Evolutionary conservation across 352 stramenopile genomes (phyloP), one percentile per base, ranked within the genome.

Genomic region (Thalassiosira exigua): DNA sequence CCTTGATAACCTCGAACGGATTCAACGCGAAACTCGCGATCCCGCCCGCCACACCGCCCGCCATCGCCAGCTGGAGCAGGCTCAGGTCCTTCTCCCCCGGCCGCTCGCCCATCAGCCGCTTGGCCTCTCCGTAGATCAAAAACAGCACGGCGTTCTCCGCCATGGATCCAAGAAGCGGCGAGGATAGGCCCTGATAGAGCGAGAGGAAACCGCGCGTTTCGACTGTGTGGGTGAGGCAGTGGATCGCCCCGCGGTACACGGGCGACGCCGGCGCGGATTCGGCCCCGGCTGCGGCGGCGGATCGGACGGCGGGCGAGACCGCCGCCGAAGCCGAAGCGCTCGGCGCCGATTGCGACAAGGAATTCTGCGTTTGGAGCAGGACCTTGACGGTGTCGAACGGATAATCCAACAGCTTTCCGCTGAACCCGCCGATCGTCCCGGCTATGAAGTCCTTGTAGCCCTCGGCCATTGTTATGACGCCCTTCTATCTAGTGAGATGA

Each of bases 1-100:
- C 81, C 66, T 90, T 91, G 51, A 91, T 77, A 3, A 91, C 66
- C 54, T 91, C 84, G 50, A 91, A 87, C 3, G 84, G 84, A 50
- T 80, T 89, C 7, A 89, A 33, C 14, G 88, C 75, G 46, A 86
- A 91, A 19, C 73, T 75, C 0, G 67, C 73, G 11, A 87, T 67
- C 1, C 48, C 78, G 22, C 84, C 84, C 17, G 84, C 82, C 4
- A 74, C 58, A 12, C 59, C 84, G 17, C 84, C 84, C 0, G 84
- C 79, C 32, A 69, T 46, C 9, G 73, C 54, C 51, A 88, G 50
- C 65, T 89, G 42, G 9, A 81, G 71, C 48, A 87, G 33, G 46
- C 32, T 61, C 27, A 91, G 48, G 39, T 88, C 66, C 19, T 81
- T 69, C 27, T 53, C 64, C 32, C 54, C 61, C 19, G 71, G 54